Base-by-base conservation (phyloP, 306 rosid species). In the Rosa chinensis region DNA sequence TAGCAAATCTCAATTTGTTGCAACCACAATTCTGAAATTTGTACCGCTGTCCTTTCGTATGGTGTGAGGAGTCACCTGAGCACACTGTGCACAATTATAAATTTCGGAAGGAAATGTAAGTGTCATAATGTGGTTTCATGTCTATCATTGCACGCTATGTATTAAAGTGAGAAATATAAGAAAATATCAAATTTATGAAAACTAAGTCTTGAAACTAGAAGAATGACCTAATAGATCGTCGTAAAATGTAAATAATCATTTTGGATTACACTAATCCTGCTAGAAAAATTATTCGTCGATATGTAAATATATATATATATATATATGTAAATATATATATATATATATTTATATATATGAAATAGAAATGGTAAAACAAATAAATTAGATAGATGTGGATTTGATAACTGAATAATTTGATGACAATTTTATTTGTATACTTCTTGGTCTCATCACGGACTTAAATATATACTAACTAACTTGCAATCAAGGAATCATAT, bases 401-500 rank as follows among this genome's bases (percentile, higher is more conserved):
- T 25, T 70, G 74, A 70, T 77, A 56, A 59, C 64, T 70, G 6
- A 25, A 81, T n/a, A 6, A 56, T 56, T 56, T 56, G 32, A 56
- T n/a, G 28, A 56, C 2, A 6, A 20, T 56, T 7, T 58, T 10
- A 21, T 35, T 58, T 21, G 64, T 58, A 58, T 28, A 12, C 40
- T 62, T 25, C 40, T 62, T 25, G 21, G 25, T 56, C 32, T 56
- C 63, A n/a, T 56, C 63, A 9, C 63, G 63, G 63, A 56, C 63
- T n/a, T 9, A 5, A 32, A 21, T 32, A 32, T 32, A 32, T 56
- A 56, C 62, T 56, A 56, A 17, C 9, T 56, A 56, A 43, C 10
- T 44, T 44, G 47, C 47, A 53, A 52, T 18, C 61, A 53, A 3
- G 61, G 68, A 8, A 62, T 62, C 68, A 28, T 63, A 32, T 63